These are phyloP conservation scores for Puccinia coronata DNA, from an alignment of 1,284 basidiomycete genomes.

Conservation along the genomic window DNA sequence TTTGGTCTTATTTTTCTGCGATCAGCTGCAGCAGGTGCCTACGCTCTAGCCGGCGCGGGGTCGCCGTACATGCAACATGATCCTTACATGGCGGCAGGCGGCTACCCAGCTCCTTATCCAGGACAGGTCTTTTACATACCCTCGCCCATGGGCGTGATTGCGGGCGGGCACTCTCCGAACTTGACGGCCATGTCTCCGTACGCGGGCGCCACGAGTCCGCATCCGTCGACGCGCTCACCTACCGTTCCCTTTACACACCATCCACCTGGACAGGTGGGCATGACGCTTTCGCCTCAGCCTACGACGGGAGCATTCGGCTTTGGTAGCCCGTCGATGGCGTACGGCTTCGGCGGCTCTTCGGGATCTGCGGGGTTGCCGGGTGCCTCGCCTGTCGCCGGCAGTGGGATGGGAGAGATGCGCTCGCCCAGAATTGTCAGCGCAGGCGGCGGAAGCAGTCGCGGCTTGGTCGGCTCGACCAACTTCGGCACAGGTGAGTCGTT, in stretches of 20 bases:
- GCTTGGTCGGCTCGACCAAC: constrained; percentile 4
- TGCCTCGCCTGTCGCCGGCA: background rate
- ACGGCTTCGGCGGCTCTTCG: constrained; percentile 28
- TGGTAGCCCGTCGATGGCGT: constrained; percentile 49
- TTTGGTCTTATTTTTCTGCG: background rate
- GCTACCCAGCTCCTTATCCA: constrained; percentile 34
- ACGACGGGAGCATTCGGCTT: constrained; percentile 33
- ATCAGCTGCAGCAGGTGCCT: constrained; percentile 26
- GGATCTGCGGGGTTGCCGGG: background rate
- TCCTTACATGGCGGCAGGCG: constrained; percentile 42
- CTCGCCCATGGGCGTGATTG: constrained; percentile 44
- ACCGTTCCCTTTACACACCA: constrained; percentile 41
- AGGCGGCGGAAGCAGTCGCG: constrained; percentile 6
- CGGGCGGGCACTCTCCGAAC: constrained; percentile 37
- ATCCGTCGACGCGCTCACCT: constrained; percentile 32
- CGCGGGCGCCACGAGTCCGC: constrained; percentile 32
- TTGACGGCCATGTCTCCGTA: constrained; percentile 35
- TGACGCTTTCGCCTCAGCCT: constrained; percentile 47
- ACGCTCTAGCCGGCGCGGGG: constrained; percentile 41
- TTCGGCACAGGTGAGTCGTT: constrained; percentile 28
- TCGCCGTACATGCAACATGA: constrained; percentile 48
- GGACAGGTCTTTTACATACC: constrained; percentile 48
- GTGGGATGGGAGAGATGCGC: constrained; percentile 22
- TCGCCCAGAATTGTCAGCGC: constrained; percentile 27
- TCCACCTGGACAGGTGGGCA: constrained; percentile 38